These are phyloP conservation scores for Carnegiea gigantea DNA, from an alignment of 179 eudicot genomes.

Conservation along the genomic window DNA sequence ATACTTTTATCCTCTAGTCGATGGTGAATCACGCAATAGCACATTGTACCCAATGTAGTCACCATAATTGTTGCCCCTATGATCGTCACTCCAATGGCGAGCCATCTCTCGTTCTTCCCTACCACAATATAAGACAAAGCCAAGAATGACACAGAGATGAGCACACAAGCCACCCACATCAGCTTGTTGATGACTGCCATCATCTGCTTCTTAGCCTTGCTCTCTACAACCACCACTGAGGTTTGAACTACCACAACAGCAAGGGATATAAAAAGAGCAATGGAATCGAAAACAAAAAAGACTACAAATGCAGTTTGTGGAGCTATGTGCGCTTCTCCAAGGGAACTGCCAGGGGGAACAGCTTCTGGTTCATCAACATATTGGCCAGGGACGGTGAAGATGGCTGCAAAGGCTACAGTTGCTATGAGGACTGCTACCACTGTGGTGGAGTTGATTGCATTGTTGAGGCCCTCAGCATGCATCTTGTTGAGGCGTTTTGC, in stretches of 20 bases:
- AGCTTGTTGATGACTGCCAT: slow-evolving; percentile 96
- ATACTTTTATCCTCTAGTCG: slow-evolving; percentile 60
- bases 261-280: slow-evolving; percentile 90
- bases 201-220: slow-evolving; percentile 98
- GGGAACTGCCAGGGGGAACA: slow-evolving; percentile 57
- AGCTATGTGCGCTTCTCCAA: slow-evolving; percentile 89
- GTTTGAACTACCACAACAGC: slow-evolving; percentile 97
- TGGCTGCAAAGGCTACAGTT: slow-evolving; percentile 93
- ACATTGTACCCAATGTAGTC: slow-evolving; percentile 82
- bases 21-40: slow-evolving; percentile 91
- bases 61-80: slow-evolving; percentile 81
- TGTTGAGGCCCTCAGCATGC: slow-evolving; percentile 90
- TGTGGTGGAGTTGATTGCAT: slow-evolving; percentile 90
- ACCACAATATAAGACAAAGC: slow-evolving; percentile 83
- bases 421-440: slow-evolving; percentile 94
- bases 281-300: slow-evolving; percentile 76
- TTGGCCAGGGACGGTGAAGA: slow-evolving; percentile 87
- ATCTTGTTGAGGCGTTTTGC: slow-evolving; percentile 85
- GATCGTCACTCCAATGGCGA: slow-evolving; percentile 73
- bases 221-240: slow-evolving; percentile 86
- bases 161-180: slow-evolving; percentile 94
- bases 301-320: slow-evolving; percentile 54
- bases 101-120: slow-evolving; percentile 65
- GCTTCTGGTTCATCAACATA: slow-evolving; percentile 59
- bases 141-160: slow-evolving; percentile 77